Base-by-base conservation (phyloP, 2,329 filamentous ascomycete species). In the Scorias spongiosa region DNA sequence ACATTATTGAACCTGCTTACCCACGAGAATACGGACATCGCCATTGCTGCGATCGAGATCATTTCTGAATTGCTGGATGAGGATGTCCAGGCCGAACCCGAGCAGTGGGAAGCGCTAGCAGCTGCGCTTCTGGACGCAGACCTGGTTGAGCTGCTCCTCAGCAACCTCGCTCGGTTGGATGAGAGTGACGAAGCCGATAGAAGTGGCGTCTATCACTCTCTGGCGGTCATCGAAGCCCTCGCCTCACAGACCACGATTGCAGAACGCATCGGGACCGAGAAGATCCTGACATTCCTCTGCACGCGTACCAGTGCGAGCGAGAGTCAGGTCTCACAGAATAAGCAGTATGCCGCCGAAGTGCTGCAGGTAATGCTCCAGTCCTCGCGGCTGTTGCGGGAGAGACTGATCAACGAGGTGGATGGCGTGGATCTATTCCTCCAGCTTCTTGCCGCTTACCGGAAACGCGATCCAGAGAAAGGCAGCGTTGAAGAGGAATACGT, bases 21-120 rank as follows among this genome's bases (percentile, higher is more conserved):
- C 12, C 91, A 98, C 60, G 91, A 98, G 55, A 98, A 98, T 60
- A 89, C 88, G 0, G 91, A 98, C 57, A 93, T 98, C 51, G 87
- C 91, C 10, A 93, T 96, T 54, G 84, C 82, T 49, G 84, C 82
- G 0, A 80, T 94, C 41, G 84, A 96, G 65, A 84, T 95, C 40
- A 76, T 98, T 42, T 80, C 78, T 44, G 91, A 98, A 65, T 68
- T 96, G 52, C 93, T 86, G 11, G 91, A 96, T 55, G 88, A 98
- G 59, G 89, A 96, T 57, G 85, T 94, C 2, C 73, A 80, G 37
- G 85, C 84, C 2, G 78, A 81, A 47, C 80, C 87, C 53, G 76
- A 76, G 44, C 79, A 95, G 55, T 95, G 88, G 86, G 76, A 82
- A 48, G 69, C 65, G 1, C 65, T 98, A 8, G 85, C 88, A 0